Evolutionary conservation across 805 yeast species (phyloP), one percentile per base, ranked within the genome.

Genomic region (Hanseniaspora guilliermondii): DNA sequence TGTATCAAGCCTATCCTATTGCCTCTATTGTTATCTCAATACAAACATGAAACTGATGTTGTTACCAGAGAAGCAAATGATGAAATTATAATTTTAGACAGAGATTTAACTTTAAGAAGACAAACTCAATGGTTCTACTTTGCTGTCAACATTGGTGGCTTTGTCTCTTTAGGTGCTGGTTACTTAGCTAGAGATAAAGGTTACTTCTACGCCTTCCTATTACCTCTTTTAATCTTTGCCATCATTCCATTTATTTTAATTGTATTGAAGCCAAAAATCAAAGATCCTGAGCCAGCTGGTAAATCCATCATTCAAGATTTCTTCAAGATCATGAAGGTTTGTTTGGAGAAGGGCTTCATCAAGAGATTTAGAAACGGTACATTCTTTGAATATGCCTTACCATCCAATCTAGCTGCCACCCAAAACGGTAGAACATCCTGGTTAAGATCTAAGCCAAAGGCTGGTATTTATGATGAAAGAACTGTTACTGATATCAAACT

Each of bases 121-220:
- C 79, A 84, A 57, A 84, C 84, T 65, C 79, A 83, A 83, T 72
- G 80, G 57, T 85, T 85, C 69, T 85, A 85, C 68, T 72, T 83
- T 68, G 77, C 83, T 75, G 80, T 85, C 64, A 85, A 85, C 68
- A 67, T 83, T 56, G 94, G 94, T 56, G 76, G 87, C 7, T 71
- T 85, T 60, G 77, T 87, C 14, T 82, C 84, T 53, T 76, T 85
- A 59, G 89, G 87, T 44, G 85, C 93, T 46, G 82, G 89, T 6
- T 81, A 81, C 68, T 68, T 82, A 65, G 94, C 85, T 67, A 64
- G 70, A 37, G 72, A 77, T 56, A 74, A 77, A 48, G 91, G 85
- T 25, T 80, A 77, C 68, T 80, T 83, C 83, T 82, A 87, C 30
- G 89, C 93, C 36, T 85, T 73, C 70, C 68, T 84, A 60, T 71